phyloP scores from a whole-genome alignment of 2,329 filamentous ascomycete species.

The Didymella pinodella region DNA sequence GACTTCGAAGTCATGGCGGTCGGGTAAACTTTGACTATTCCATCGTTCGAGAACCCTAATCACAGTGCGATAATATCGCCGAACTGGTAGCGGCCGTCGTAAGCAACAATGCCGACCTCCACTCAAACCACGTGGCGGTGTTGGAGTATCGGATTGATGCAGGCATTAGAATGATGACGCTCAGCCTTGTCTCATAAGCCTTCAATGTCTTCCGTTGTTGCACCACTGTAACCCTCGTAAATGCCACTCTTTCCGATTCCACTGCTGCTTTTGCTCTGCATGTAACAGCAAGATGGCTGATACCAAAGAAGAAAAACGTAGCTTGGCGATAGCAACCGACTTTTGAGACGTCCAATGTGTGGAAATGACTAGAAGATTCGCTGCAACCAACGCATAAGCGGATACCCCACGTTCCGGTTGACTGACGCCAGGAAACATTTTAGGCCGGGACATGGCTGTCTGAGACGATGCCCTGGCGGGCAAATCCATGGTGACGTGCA shows the following conservation, averaged over 20 bases:
- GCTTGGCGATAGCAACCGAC: constrained; percentile 21
- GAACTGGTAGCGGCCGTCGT: constrained; percentile 7
- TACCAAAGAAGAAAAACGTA: constrained; percentile 27
- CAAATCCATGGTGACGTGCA: constrained; percentile 32
- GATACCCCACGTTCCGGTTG: constrained; percentile 43
- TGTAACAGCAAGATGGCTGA: background rate
- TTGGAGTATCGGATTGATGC: constrained; percentile 4
- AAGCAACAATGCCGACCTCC: constrained; percentile 7
- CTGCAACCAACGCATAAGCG: constrained; percentile 43
- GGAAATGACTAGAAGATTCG: constrained; percentile 41
- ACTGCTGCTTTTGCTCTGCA: constrained; percentile 24
- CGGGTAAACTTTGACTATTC: constrained; percentile 11
- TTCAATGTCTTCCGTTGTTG: constrained; percentile 1
- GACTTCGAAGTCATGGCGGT: constrained; percentile 13
- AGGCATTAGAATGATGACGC: constrained; percentile 6
- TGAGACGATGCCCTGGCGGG: constrained; percentile 27
- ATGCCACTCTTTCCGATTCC: constrained; percentile 23
- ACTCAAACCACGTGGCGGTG: constrained; percentile 12
- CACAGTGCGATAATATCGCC: constrained; percentile 7
- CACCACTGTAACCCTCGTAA: background rate
- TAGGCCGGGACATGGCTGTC: constrained; percentile 32
- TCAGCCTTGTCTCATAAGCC: constrained; percentile 5
- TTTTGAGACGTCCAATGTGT: constrained; percentile 43
- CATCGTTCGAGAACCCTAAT: background rate
- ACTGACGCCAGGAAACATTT: constrained; percentile 31